Base-by-base conservation (phyloP, 108 stramenopile species). In the Epithemia pelagica region DNA sequence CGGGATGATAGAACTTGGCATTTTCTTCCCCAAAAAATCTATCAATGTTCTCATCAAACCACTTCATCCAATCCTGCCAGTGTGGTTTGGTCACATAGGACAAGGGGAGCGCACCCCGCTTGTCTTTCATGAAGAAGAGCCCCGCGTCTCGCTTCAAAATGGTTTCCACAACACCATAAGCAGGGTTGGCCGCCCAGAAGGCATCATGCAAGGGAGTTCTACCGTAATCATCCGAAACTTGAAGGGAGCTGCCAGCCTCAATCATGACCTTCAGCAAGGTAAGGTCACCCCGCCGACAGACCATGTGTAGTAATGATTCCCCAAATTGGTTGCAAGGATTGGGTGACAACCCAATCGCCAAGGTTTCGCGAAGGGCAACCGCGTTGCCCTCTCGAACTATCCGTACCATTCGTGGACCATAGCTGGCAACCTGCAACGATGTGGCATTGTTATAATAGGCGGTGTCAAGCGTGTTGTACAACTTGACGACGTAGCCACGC, bases 201-300 rank as follows among this genome's bases (percentile, higher is more conserved):
- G 82, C 86, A 75, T 95, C 93, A 64, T 95, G 93, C 54, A 91
- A 53, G 1, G 88, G 87, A 10, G 90, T 95, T 1, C 90, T 76
- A 2, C 93, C 93, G 66, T 72, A 90, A 68, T 91, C 90, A 67
- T 95, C 78, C 55, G 64, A 32, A 31, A 84, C 78, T 62, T 84
- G 78, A 10, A 79, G 57, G 1, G 62, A 69, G 30, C 57, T 59
- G 0, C 80, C 79, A n/a, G 60, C 62, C 1, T 84, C 72, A 0
- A 82, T 18, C 31, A 87, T 32, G 8, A 77, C 58, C 27, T 67
- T 71, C 0, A 87, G 73, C 53, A 83, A 61, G 26, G 72, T 54
- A 59, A 61, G 54, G 59, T 82, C 70, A 1, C 80, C 82, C 26
- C 83, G 74, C 23, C 86, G 77, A 54, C 88, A 87, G 22, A 79